These are phyloP conservation scores for Ceratorhiza oryzae-sativae DNA, from an alignment of 1,284 basidiomycete species.

Conservation along the genomic window DNA sequence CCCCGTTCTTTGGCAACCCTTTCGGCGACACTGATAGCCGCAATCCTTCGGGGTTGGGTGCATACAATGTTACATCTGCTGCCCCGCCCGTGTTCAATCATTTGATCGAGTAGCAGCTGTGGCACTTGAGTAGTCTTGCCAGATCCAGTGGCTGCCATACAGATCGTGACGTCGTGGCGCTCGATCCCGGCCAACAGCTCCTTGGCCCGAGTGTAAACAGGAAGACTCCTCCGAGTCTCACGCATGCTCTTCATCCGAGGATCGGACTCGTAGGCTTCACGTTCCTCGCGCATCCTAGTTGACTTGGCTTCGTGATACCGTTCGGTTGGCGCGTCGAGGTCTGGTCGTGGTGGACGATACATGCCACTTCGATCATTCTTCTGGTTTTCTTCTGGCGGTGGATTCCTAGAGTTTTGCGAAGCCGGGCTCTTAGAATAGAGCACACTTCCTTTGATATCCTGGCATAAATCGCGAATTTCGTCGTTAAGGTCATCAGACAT, in stretches of 20 bases:
- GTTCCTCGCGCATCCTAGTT: conserved; percentile 60
- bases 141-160: conserved; percentile 94
- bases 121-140: conserved; percentile 97
- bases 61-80: conserved; percentile 91
- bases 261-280: conserved; percentile 70
- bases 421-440: conserved; percentile 60
- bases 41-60: conserved; percentile 91
- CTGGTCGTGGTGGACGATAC: conserved; percentile 42
- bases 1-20: conserved; percentile 92
- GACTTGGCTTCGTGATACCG: conserved; percentile 63
- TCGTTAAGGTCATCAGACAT: conserved; percentile 76
- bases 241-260: conserved; percentile 73
- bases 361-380: conserved; percentile 45
- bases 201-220: conserved; percentile 72
- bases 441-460: conserved; percentile 65
- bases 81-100: conserved; percentile 79
- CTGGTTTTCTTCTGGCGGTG: conserved; percentile 44
- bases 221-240: conserved; percentile 68
- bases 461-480: conserved; percentile 74
- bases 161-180: conserved; percentile 86
- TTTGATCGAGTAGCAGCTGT: conserved; percentile 89
- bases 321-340: conserved; percentile 48
- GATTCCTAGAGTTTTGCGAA: conserved; percentile 49
- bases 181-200: conserved; percentile 75
- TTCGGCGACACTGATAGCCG: conserved; percentile 92